A percentile compares a stretch with the other conserved stretches of the same genome.
These are phyloP conservation scores for Telfairia occidentalis DNA, from an alignment of 331 rosid species.

Conservation along the genomic window DNA sequence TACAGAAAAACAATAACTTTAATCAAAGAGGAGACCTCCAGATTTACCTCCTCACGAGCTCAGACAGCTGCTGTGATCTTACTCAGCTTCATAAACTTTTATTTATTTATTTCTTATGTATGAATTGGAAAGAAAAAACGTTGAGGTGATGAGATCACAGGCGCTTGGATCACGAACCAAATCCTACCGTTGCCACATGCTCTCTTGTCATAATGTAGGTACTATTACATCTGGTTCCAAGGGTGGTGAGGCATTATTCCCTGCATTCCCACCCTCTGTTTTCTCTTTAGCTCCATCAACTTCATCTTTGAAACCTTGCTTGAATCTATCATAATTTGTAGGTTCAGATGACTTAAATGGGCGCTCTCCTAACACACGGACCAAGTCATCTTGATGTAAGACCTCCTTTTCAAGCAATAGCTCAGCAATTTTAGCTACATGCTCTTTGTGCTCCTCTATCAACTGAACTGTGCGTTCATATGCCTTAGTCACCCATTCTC, in stretches of 20 bases:
- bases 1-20: neutral
- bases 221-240: conserved; percentile 1
- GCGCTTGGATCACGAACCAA: neutral
- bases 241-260: neutral
- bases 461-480: conserved; percentile 21
- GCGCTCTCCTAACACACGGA: conserved; percentile 26
- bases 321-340: conserved; percentile 27
- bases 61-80: conserved; percentile 1
- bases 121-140: neutral
- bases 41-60: neutral
- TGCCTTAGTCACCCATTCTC: conserved; percentile 38
- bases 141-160: neutral
- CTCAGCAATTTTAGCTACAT: conserved; percentile 27
- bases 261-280: neutral
- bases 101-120: neutral
- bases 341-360: conserved; percentile 16
- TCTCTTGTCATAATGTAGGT: conserved; percentile 17
- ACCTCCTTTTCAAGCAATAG: conserved; percentile 38
- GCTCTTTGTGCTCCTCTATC: conserved; percentile 30
- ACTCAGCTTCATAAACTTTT: neutral
- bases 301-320: conserved; percentile 26
- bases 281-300: conserved; percentile 10
- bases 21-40: neutral
- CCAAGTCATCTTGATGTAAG: conserved; percentile 34
- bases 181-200: neutral